These are phyloP conservation scores for Blepharisma stoltei DNA, from an alignment of 73 alveolate genomes.

Conservation along the genomic window DNA sequence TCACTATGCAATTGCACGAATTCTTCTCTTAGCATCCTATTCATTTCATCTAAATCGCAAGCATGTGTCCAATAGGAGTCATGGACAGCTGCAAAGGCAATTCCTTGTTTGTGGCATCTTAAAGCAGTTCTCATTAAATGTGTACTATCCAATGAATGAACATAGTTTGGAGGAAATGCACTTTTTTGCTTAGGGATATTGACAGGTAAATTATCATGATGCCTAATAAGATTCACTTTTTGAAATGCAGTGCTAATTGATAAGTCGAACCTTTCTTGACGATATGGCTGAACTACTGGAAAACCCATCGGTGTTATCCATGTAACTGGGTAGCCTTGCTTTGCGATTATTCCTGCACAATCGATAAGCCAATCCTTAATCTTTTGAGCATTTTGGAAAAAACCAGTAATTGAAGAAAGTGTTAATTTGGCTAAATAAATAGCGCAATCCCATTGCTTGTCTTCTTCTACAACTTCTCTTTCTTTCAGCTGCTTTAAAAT, in stretches of 20 bases:
- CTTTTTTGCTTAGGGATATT: slow-evolving; percentile 60
- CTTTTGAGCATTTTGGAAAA: slow-evolving; percentile 82
- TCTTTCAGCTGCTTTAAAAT: slow-evolving; percentile 80
- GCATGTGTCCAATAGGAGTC: slow-evolving; percentile 92
- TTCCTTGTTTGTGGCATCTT: slow-evolving; percentile 62
- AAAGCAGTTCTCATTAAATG: slow-evolving; percentile 89
- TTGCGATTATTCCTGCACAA: slow-evolving; percentile 82
- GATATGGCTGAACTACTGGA: slow-evolving; percentile 70
- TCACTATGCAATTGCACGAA: slow-evolving; percentile 65
- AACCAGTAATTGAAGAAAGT: slow-evolving; percentile 71
- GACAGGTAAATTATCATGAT: neutral
- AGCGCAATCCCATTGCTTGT: slow-evolving; percentile 61
- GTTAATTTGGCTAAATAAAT: slow-evolving; percentile 76
- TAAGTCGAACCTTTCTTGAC: neutral
- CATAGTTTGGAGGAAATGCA: slow-evolving; percentile 91
- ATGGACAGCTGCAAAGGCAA: slow-evolving; percentile 91
- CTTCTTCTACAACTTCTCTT: slow-evolving; percentile 44
- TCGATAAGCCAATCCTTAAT: slow-evolving; percentile 81
- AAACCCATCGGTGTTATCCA: slow-evolving; percentile 92
- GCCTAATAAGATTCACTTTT: slow-evolving; percentile 29
- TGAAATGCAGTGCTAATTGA: slow-evolving; percentile 19
- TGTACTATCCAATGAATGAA: slow-evolving; percentile 90
- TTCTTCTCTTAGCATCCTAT: slow-evolving; percentile 59
- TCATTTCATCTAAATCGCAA: slow-evolving; percentile 63
- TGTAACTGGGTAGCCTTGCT: slow-evolving; percentile 39